Base-by-base conservation (phyloP, 768 basidiomycete genomes). In the Suillus paluster region DNA sequence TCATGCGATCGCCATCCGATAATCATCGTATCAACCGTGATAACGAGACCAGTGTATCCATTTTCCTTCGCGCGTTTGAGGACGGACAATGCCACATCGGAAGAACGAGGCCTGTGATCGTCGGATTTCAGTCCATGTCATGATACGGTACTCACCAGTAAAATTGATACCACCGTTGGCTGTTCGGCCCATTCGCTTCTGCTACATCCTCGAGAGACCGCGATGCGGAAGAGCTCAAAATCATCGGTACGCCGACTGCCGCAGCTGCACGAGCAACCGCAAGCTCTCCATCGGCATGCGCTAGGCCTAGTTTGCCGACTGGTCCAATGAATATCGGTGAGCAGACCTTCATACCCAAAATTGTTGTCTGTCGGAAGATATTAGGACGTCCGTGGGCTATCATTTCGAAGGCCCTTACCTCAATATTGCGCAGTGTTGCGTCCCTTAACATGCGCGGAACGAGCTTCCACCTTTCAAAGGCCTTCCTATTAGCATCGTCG, bases 401-500 rank as follows among this genome's bases (percentile, higher is more conserved):
- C n/a, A 2, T 30, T 48, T 9, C 25, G 10, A 15, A 17, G 25
- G 1, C 4, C 27, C 75, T 50, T 67, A 88, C 90, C 72, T 66
- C 77, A 9, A 86, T 71, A 63, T 82, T 80, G n/a, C 84, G 77
- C 0, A 74, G 77, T 62, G 77, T 81, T 0, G 79, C 81, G 64
- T 86, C 81, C 10, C 84, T 81, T n/a, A 86, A 79, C 77, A 85
- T 76, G 12, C 83, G 79, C 10, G 85, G 85, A 23, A 87, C 72
- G 64, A 88, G 84, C 44, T 80, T 77, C 81, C 83, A 86, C 19
- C 77, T 73, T 62, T 83, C 81, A 68, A 86, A 82, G 0, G 85
- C 84, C 63, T 83, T 81, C 50, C 81, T 77, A 68, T 94, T 94
- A 63, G 84, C 85, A 33, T 73, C 78, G 70, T 87, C 83, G 4